phyloP scores from a whole-genome alignment of 768 basidiomycete species.

The Kwoniella shandongensis region DNA sequence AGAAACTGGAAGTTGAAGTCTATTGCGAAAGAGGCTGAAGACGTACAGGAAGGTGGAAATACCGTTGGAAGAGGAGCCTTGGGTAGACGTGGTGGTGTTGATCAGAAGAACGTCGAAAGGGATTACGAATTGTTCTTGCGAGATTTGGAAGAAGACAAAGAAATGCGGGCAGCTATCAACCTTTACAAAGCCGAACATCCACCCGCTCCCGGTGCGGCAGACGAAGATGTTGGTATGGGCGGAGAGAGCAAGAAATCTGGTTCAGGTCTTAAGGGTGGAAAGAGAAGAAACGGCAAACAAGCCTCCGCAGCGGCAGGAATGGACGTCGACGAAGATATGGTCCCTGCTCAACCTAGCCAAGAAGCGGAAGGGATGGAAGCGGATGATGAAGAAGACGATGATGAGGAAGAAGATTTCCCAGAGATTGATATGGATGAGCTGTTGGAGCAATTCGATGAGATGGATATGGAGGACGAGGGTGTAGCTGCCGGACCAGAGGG shows the following conservation, averaged over 20 bases:
- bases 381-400: constrained; percentile 65
- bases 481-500: constrained; percentile 21
- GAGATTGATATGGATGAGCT: constrained; percentile 80
- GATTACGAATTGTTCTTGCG: constrained; percentile 96
- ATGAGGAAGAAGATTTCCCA: constrained; percentile 89
- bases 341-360: not conserved
- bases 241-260: constrained; percentile 31
- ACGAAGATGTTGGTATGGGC: constrained; percentile 57
- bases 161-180: constrained; percentile 81
- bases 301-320: constrained; percentile 24
- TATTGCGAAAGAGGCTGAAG: constrained; percentile 83
- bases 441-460: constrained; percentile 85
- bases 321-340: constrained; percentile 50
- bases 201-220: constrained; percentile 4
- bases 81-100: constrained; percentile 82
- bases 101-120: constrained; percentile 88
- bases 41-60: constrained; percentile 60
- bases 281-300: constrained; percentile 23
- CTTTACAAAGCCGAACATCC: constrained; percentile 59
- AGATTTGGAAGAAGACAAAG: constrained; percentile 91
- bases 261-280: constrained; percentile 43
- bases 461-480: constrained; percentile 62
- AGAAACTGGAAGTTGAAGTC: constrained; percentile 85
- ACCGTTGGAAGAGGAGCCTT: constrained; percentile 70
- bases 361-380: constrained; percentile 56